phyloP scores from a whole-genome alignment of 2,329 filamentous ascomycete genomes.

The Lasiodiplodia sp. region DNA sequence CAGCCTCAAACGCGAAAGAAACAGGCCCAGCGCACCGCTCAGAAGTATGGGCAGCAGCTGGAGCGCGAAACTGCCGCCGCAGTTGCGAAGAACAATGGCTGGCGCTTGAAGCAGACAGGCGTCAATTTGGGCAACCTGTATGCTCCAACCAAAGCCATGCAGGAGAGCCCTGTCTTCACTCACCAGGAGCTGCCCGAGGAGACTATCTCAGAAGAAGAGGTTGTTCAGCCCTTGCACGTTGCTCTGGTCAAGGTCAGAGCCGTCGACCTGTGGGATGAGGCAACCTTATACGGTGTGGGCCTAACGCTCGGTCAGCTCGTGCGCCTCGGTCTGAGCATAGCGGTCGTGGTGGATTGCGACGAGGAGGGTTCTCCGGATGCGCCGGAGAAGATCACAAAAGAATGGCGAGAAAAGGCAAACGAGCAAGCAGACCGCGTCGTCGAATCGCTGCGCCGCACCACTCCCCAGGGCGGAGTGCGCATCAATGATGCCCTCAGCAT shows the following conservation, averaged over 20 bases:
- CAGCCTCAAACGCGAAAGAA: conserved; percentile 36
- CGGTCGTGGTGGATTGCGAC: conserved; percentile 80
- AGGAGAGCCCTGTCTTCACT: conserved; percentile 66
- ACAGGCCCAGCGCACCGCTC: conserved; percentile 32
- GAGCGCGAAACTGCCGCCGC: conserved; percentile 31
- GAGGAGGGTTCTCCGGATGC: conserved; percentile 47
- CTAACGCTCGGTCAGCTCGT: conserved; percentile 84
- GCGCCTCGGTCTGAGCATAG: conserved; percentile 79
- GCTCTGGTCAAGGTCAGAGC: conserved; percentile 85
- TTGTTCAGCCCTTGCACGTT: conserved; percentile 68
- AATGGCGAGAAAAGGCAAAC: conserved; percentile 55
- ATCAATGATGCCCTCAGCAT: conserved; percentile 64
- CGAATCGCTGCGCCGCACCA: conserved; percentile 75
- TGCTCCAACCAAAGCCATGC: conserved; percentile 63
- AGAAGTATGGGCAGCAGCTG: conserved; percentile 12
- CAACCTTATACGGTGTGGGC: conserved; percentile 75
- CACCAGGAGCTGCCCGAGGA: conserved; percentile 56
- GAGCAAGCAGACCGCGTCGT: conserved; percentile 76
- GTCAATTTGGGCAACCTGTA: conserved; percentile 70
- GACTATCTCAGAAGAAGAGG: conserved; percentile 32
- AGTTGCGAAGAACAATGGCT: conserved; percentile 42
- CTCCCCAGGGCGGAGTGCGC: conserved; percentile 71
- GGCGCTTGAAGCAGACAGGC: conserved; percentile 52
- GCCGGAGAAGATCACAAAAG: conserved; percentile 39
- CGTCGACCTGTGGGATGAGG: conserved; percentile 73